Evolutionary conservation across 306 rosid genomes (phyloP).

Genomic region (Quercus suber): DNA sequence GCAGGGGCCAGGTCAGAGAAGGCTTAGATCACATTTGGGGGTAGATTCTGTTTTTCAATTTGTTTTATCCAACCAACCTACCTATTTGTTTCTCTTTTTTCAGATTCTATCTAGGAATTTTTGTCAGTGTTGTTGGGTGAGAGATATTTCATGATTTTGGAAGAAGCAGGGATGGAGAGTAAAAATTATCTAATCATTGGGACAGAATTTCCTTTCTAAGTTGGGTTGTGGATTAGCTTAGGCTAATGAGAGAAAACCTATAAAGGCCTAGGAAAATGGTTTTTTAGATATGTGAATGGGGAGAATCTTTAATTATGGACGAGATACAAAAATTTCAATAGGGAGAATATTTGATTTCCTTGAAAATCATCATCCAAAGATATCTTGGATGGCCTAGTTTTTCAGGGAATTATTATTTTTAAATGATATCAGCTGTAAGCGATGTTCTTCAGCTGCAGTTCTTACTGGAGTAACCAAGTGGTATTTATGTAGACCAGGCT

Average conservation of each 20-base stretch:
- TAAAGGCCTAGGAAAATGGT: neutral
- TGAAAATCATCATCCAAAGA: neutral
- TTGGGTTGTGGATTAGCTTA: neutral
- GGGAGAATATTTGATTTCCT: neutral
- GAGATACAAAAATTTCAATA: neutral
- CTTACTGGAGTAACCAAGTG: neutral
- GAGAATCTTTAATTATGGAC: neutral
- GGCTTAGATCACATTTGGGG: neutral
- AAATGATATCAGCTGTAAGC: neutral
- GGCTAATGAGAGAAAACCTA: neutral
- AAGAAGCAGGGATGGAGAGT: neutral
- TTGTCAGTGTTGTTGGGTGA: neutral
- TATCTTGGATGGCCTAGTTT: neutral
- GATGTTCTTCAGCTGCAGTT: neutral
- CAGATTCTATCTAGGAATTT: neutral
- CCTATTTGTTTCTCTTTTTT: neutral
- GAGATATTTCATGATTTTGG: neutral
- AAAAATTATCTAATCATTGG: neutral
- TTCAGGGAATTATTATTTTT: neutral
- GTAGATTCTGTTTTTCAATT: neutral
- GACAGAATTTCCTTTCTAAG: neutral
- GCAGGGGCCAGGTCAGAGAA: neutral
- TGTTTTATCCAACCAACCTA: neutral
- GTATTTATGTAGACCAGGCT: neutral
- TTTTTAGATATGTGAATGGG: no score